Base-by-base conservation (phyloP, 768 basidiomycete genomes). In the Tulasnella sp. region DNA sequence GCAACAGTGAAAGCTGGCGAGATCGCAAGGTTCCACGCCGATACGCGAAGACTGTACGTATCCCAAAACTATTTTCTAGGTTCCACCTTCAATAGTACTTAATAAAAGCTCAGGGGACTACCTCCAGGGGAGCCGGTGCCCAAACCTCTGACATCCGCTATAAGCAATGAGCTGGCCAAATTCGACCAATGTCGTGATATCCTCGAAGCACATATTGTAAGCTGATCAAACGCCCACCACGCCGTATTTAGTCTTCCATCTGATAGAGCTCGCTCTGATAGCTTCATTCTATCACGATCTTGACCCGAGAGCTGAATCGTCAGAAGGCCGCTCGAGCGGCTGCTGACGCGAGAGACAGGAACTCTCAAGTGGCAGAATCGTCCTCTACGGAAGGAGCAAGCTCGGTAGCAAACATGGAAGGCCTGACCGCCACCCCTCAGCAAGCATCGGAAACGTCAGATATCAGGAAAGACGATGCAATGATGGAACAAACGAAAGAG, bases 121-220 rank as follows among this genome's bases (percentile, higher is more conserved):
- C 46, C 73, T 77, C 50, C 76, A 76, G 51, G 74, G 64, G 77
- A 79, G 2, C 75, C 78, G 2, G 69, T 75, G 59, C 85, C 87
- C 24, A 85, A 86, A 9, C 80, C 81, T 22, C 67, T 88, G 11
- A 81, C 78, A 2, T 73, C 80, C 2, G 76, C 83, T 17, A 74
- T 91, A 31, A 83, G 86, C 15, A 79, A 79, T 38, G 85, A 87
- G 66, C 73, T 88, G 2, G 85, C 89, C 67, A 83, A 79, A 65
- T 90, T 84, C 64, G 86, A 90, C 65, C 85, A 87, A 64, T 62
- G 88, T 3, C 87, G 85, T 65, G 88, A 91, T 66, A 73, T 81
- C 1, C 80, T 91, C 51, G 88, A 90, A 68, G 77, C 80, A 42
- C 80, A 81, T 53, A 65, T 91, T 63, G 87, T 81, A 68, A 43